Conservation (phyloP, 2,329 filamentous ascomycete species). For the Cadophora sp. region DNA sequence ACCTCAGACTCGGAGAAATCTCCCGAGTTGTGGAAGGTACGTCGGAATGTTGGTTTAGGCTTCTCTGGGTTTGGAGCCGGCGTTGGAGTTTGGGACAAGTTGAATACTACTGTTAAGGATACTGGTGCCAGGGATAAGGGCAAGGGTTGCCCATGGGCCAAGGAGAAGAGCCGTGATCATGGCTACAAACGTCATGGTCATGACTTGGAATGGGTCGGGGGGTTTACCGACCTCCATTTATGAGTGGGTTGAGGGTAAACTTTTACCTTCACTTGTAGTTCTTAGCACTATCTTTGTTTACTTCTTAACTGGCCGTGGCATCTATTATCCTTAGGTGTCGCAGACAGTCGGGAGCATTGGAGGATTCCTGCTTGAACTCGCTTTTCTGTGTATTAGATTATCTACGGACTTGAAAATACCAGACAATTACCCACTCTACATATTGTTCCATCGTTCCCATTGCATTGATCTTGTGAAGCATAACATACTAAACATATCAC, state of each 20-base stretch:
- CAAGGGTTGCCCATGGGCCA: slow-evolving; percentile 57
- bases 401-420: slow-evolving; percentile 42
- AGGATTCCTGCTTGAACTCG: slow-evolving; percentile 42
- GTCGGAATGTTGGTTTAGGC: slow-evolving; percentile 53
- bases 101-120: slow-evolving; percentile 43
- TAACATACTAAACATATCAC: not conserved
- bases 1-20: slow-evolving; percentile 57
- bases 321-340: slow-evolving; percentile 20
- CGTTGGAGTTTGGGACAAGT: slow-evolving; percentile 44
- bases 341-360: slow-evolving; percentile 20
- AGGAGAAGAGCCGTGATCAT: slow-evolving; percentile 57
- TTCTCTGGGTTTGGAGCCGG: slow-evolving; percentile 53
- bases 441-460: slow-evolving; percentile 1
- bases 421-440: slow-evolving; percentile 47
- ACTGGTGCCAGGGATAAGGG: slow-evolving; percentile 47
- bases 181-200: slow-evolving; percentile 62
- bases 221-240: slow-evolving; percentile 67
- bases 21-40: slow-evolving; percentile 53
- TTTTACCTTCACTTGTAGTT: slow-evolving; percentile 58
- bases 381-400: slow-evolving; percentile 48
- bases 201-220: slow-evolving; percentile 93
- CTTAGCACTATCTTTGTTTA: slow-evolving; percentile 28
- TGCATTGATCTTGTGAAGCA: slow-evolving; percentile 19
- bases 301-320: slow-evolving; percentile 27
- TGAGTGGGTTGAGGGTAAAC: slow-evolving; percentile 21